phyloP scores from a whole-genome alignment of 108 stramenopile species.

The Asterionellopsis glacialis region DNA sequence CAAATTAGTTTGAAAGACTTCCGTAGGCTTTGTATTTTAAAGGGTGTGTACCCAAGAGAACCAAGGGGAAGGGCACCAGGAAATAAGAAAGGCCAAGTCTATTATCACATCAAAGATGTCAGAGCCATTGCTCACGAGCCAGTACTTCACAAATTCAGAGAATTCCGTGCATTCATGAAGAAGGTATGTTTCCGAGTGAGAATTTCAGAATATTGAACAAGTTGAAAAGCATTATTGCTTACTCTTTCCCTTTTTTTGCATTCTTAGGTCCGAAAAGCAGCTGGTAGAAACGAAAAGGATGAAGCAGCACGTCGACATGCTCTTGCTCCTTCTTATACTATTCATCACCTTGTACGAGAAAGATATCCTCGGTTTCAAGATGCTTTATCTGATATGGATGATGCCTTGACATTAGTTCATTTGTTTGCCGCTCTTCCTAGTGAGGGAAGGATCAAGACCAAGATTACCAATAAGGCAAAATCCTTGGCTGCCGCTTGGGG shows the following conservation, averaged over 20 bases:
- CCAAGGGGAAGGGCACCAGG: slow-evolving; percentile 80
- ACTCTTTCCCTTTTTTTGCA: slow-evolving; percentile 9
- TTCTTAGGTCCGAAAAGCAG: slow-evolving; percentile 50
- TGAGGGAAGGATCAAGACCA: slow-evolving; percentile 65
- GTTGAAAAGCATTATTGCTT: background rate
- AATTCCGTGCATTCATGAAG: slow-evolving; percentile 95
- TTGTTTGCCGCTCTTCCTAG: slow-evolving; percentile 93
- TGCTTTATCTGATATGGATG: slow-evolving; percentile 95
- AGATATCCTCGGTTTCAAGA: slow-evolving; percentile 97
- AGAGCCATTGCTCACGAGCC: slow-evolving; percentile 95
- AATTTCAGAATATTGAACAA: too few species aligned
- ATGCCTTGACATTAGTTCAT: slow-evolving; percentile 90
- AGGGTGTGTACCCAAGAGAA: slow-evolving; percentile 98
- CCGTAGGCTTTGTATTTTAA: slow-evolving; percentile 98
- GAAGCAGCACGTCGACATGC: slow-evolving; percentile 82
- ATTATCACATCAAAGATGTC: slow-evolving; percentile 98
- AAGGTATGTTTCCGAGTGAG: slow-evolving; percentile 72
- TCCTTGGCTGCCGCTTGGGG: slow-evolving; percentile 90
- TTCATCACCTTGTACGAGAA: slow-evolving; percentile 97
- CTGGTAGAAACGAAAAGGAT: slow-evolving; percentile 84
- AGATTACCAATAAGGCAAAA: slow-evolving; percentile 77
- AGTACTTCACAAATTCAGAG: slow-evolving; percentile 93
- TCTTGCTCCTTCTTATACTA: slow-evolving; percentile 80
- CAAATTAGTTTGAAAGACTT: slow-evolving; percentile 97
- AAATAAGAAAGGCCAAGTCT: slow-evolving; percentile 91